Percentiles rank a stretch among this genome's conserved stretches.
Conservation (phyloP, 345 rosid genomes). For the Noccaea caerulescens region DNA sequence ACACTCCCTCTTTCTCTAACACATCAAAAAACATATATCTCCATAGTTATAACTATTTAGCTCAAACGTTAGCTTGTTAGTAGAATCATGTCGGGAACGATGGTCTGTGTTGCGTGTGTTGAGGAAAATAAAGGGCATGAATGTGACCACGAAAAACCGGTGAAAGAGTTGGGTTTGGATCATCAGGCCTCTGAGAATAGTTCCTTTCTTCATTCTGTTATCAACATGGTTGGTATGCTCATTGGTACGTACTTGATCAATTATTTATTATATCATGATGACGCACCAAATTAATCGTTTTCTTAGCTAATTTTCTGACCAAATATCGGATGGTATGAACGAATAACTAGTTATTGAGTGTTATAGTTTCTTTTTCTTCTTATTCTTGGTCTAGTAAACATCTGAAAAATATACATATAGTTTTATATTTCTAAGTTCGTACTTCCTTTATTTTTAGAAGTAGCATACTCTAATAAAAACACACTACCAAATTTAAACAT, state of each 20-base stretch:
- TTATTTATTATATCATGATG: neutral
- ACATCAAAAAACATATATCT: neutral
- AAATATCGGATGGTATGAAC: neutral
- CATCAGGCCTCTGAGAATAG: slow-evolving; percentile 35
- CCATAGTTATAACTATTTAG: neutral
- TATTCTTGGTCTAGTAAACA: no score
- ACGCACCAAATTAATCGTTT: neutral
- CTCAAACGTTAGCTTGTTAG: neutral
- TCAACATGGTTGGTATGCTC: slow-evolving; percentile 91
- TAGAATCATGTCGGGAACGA: slow-evolving; percentile 31
- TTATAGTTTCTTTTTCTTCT: no score
- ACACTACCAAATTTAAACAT: no score
- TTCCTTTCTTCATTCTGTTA: slow-evolving; percentile 69
- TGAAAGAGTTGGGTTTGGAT: slow-evolving; percentile 18
- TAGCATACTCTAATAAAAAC: no score
- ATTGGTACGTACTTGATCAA: slow-evolving; percentile 53
- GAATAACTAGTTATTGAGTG: neutral
- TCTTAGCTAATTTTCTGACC: neutral
- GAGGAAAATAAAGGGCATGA: slow-evolving; percentile 31
- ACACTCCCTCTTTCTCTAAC: slow-evolving; percentile 10
- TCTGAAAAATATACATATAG: neutral
- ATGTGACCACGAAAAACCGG: slow-evolving; percentile 20
- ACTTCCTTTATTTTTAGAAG: neutral
- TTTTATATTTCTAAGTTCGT: neutral
- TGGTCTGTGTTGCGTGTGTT: slow-evolving; percentile 24